Percentiles rank a stretch among this genome's conserved stretches.
These are phyloP conservation scores for Neoboletus subvelutipes DNA, from an alignment of 768 basidiomycete genomes.

Conservation along the genomic window DNA sequence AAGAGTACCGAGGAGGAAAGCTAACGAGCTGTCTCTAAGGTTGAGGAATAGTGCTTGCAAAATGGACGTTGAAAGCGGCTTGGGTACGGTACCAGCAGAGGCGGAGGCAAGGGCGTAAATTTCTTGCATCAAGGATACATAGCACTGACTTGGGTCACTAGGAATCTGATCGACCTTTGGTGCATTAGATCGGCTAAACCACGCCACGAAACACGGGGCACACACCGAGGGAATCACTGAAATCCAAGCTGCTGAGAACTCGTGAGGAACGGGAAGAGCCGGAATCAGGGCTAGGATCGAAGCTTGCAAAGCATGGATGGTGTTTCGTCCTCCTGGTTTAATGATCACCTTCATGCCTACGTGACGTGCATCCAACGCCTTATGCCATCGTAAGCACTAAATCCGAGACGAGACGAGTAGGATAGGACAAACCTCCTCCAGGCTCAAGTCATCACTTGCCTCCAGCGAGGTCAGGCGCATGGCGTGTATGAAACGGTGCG, in stretches of 20 bases:
- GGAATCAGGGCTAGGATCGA: constrained; percentile 54
- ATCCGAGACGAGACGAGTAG: background rate
- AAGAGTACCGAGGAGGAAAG: constrained; percentile 75
- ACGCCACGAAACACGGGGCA: background rate
- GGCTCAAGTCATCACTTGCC: constrained; percentile 37
- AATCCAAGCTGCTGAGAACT: constrained; percentile 47
- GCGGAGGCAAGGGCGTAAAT: constrained; percentile 70
- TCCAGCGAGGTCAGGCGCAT: constrained; percentile 48
- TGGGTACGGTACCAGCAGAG: constrained; percentile 43
- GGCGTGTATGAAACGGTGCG: constrained; percentile 44
- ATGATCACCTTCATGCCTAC: constrained; percentile 49
- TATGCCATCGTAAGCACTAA: background rate
- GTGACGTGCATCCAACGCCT: constrained; percentile 47
- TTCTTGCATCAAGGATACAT: constrained; percentile 57
- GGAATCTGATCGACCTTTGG: constrained; percentile 17
- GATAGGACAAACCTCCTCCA: constrained; percentile 30
- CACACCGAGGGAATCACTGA: constrained; percentile 36
- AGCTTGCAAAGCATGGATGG: constrained; percentile 56
- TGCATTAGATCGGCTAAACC: constrained; percentile 1
- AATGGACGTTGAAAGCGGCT: constrained; percentile 50
- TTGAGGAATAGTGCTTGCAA: constrained; percentile 65
- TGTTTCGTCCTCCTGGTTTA: constrained; percentile 61
- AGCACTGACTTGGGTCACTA: constrained; percentile 35
- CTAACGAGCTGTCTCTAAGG: constrained; percentile 67
- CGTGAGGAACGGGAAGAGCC: constrained; percentile 46